A percentile compares a stretch with the other conserved stretches of the same genome.
These are phyloP conservation scores for Geoglossum cookeanum DNA, from an alignment of 2,329 filamentous ascomycete species.

Conservation along the genomic window DNA sequence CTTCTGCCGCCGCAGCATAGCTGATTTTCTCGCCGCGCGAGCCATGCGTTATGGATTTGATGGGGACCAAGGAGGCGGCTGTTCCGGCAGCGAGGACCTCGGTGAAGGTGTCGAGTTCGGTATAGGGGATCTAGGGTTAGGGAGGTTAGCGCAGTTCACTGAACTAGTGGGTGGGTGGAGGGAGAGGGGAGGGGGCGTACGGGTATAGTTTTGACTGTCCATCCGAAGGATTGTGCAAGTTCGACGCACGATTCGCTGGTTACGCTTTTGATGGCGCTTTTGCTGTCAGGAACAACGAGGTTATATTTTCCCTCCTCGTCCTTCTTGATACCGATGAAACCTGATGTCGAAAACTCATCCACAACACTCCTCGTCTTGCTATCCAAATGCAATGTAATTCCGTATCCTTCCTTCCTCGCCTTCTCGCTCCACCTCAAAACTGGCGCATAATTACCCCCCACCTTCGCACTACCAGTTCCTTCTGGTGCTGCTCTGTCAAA, in stretches of 20 bases:
- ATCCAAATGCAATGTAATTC: conserved; percentile 90
- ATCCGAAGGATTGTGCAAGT: conserved; percentile 62
- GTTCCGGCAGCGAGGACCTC: conserved; percentile 89
- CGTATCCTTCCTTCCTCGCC: conserved; percentile 59
- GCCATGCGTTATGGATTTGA: conserved; percentile 68
- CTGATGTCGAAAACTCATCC: conserved; percentile 90
- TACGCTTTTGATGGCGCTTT: conserved; percentile 72
- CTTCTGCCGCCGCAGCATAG: conserved; percentile 30
- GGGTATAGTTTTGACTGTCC: conserved; percentile 59
- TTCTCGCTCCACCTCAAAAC: conserved; percentile 75
- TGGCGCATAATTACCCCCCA: conserved; percentile 91
- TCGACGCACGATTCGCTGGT: conserved; percentile 62
- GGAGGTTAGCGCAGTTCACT: too few species aligned
- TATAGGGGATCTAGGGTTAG: too few species aligned
- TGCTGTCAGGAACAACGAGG: conserved; percentile 71
- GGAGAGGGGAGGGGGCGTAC: conserved; percentile 25
- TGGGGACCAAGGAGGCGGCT: conserved; percentile 76
- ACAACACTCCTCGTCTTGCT: conserved; percentile 67
- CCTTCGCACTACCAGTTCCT: conserved; percentile 78
- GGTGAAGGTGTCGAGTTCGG: conserved; percentile 38
- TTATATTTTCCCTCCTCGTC: conserved; percentile 37
- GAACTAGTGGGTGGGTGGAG: too few species aligned
- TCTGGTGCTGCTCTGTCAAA: conserved; percentile 89
- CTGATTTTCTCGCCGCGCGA: conserved; percentile 35
- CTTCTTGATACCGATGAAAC: conserved; percentile 64